These are phyloP conservation scores for Peterozyma xylosa DNA, from an alignment of 805 yeast genomes.

Conservation along the genomic window DNA sequence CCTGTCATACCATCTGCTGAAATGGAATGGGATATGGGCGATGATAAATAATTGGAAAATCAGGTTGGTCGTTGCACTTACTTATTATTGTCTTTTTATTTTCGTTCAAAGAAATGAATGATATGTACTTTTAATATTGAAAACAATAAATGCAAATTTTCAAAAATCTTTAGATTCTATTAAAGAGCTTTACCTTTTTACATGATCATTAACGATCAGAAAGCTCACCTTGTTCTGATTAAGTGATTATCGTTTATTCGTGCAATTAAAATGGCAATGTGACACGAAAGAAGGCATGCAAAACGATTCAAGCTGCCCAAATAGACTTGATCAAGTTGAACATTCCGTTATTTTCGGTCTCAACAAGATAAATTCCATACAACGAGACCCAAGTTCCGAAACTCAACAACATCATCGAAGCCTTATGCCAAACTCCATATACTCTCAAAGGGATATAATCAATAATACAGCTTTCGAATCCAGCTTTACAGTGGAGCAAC, in stretches of 20 bases:
- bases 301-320: conserved; percentile 44
- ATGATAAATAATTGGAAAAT: conserved; percentile 15
- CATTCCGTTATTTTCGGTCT: conserved; percentile 70
- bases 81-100: neutral
- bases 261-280: neutral
- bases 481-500: conserved; percentile 60
- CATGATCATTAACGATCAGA: no score
- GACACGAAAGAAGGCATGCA: neutral
- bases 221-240: neutral
- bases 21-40: conserved; percentile 6
- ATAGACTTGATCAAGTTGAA: conserved; percentile 53
- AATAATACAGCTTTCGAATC: conserved; percentile 69
- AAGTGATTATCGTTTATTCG: neutral
- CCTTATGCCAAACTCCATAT: conserved; percentile 55
- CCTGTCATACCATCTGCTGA: conserved; percentile 10
- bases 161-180: no score
- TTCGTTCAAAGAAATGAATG: neutral
- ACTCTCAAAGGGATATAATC: conserved; percentile 76
- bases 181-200: no score
- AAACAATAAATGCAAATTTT: neutral
- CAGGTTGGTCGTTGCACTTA: conserved; percentile 8
- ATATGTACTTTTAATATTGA: neutral
- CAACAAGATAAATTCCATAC: conserved; percentile 67
- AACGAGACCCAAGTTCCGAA: conserved; percentile 58
- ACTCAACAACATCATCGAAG: conserved; percentile 52